These are phyloP conservation scores for Malus sylvestris DNA, from an alignment of 306 rosid genomes.

Conservation along the genomic window DNA sequence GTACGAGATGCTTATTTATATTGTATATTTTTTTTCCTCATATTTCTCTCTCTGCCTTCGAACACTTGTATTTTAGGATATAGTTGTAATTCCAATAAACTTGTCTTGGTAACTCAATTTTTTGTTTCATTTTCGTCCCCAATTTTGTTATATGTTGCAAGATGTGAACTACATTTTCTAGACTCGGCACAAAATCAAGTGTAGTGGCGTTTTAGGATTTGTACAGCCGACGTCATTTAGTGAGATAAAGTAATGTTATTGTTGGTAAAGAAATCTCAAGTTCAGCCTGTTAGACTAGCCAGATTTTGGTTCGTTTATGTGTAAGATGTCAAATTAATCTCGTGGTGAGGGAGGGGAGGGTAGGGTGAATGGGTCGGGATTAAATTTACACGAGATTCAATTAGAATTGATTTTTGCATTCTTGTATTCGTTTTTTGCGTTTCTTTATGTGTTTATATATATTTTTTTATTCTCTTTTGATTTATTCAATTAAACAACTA, in stretches of 20 bases:
- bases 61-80: constrained; percentile 33
- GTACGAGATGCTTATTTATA: constrained; percentile 43
- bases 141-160: not conserved
- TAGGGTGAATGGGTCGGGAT: too few species aligned
- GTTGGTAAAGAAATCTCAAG: not conserved
- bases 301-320: not conserved
- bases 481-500: too few species aligned
- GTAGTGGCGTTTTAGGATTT: too few species aligned
- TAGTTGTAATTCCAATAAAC: constrained; percentile 41
- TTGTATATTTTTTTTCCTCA: constrained; percentile 53
- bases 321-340: too few species aligned
- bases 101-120: constrained; percentile 23
- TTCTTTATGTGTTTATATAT: not conserved
- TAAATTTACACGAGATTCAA: too few species aligned
- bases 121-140: constrained; percentile 1
- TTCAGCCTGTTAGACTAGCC: not conserved
- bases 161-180: not conserved
- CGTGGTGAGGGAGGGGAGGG: too few species aligned
- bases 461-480: too few species aligned
- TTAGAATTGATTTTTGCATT: too few species aligned
- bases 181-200: not conserved
- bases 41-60: constrained; percentile 15
- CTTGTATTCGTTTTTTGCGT: too few species aligned
- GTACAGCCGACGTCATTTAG: too few species aligned
- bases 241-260: too few species aligned